Base-by-base conservation (phyloP, 805 yeast genomes). In the Kluyveromyces lactis region DNA sequence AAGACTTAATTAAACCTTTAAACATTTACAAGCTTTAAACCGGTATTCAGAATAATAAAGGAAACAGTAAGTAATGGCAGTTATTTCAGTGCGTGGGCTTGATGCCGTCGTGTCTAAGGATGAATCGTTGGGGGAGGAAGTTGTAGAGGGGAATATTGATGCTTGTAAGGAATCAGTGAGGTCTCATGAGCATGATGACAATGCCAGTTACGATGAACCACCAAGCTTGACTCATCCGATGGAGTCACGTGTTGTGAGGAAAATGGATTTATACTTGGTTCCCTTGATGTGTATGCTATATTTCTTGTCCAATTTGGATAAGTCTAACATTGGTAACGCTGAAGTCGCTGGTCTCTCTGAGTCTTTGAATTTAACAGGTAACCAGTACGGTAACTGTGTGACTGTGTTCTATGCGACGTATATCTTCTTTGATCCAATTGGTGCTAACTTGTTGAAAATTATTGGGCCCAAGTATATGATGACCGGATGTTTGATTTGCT, bases 321-420 rank as follows among this genome's bases (percentile, higher is more conserved):
- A 73, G 43, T 71, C 78, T 11, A 75, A 75, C 50, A 72, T 76
- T 39, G 80, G 81, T 47, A 76, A 76, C 50, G 81, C 81, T 8
- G 66, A 66, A 31, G 64, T 72, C 2, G 79, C 77, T 11, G 81
- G 81, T 3, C 46, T 75, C 44, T 54, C 63, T 0, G 59, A 60
- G 19, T 71, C 65, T 39, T 41, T 73, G 15, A 58, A 62, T 6
- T 51, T 73, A 18, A 48, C 55, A 2, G 63, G 62, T 1, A 55
- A 51, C 17, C 67, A 72, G 45, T 72, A 62, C 47, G 66, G 69
- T 18, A 63, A 62, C 27, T 67, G 65, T 21, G 71, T 69, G 4
- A 64, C 75, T 6, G 62, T 74, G 1, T 60, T 72, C 26, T 74
- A 61, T 44, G 70, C 64, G 11, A 69, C 77, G 0, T 74, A 73